Evolutionary conservation across 2,329 filamentous ascomycete species (phyloP).

Genomic region (Ascomycota sp.): DNA sequence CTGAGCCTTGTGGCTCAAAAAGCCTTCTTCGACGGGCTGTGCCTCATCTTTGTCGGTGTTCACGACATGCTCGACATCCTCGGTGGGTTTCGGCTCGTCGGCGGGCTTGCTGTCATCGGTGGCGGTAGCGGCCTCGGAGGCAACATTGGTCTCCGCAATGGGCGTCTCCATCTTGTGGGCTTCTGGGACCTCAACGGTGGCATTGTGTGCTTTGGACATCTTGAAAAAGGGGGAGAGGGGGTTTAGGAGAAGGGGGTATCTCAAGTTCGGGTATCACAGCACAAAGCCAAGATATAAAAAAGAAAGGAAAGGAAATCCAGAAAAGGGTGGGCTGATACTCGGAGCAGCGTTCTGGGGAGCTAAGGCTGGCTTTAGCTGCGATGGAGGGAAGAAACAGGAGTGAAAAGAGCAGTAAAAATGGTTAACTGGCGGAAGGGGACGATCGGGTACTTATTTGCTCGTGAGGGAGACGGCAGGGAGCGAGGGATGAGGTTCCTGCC

Average conservation of each 20-base stretch:
- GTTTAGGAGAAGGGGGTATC: conserved; percentile 11
- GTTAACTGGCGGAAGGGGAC: conserved; percentile 14
- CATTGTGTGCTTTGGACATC: conserved; percentile 61
- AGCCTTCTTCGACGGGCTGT: conserved; percentile 62
- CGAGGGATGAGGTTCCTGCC: conserved; percentile 4
- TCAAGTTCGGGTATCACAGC: conserved; percentile 29
- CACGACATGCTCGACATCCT: conserved; percentile 21
- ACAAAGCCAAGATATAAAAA: conserved; percentile 21
- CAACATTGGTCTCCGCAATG: conserved; percentile 14
- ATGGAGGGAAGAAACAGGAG: conserved; percentile 7
- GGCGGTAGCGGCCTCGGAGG: conserved; percentile 9
- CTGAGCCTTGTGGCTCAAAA: conserved; percentile 75
- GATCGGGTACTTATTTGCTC: conserved; percentile 22
- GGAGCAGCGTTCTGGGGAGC: conserved; percentile 6
- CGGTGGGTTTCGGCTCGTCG: conserved; percentile 5
- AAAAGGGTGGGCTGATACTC: conserved; percentile 10
- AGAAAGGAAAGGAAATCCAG: conserved; percentile 16
- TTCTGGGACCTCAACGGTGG: conserved; percentile 25
- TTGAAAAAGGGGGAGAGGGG: conserved; percentile 17
- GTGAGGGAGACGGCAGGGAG: conserved; percentile 3
- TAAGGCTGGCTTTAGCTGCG: conserved; percentile 9
- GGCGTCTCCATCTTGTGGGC: conserved; percentile 32
- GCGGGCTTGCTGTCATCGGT: conserved; percentile 14
- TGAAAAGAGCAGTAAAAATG: conserved; percentile 8
- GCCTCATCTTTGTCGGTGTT: conserved; percentile 28